Evolutionary conservation across 495 filamentous ascomycete genomes (phyloP).

Genomic region (Aspergillus funiculosus): DNA sequence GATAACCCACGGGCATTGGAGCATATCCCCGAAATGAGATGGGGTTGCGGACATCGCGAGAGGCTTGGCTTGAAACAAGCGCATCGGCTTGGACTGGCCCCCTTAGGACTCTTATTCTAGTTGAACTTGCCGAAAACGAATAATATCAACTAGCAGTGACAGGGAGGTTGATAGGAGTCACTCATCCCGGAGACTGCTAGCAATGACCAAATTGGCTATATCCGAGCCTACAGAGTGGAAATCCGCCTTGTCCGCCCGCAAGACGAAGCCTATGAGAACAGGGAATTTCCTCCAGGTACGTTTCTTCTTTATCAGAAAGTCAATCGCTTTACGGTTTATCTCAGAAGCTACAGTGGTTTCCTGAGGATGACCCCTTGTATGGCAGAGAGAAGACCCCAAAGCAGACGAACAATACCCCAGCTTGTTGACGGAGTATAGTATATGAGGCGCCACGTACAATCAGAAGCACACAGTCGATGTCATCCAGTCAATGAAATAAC

Average conservation of each 20-base stretch:
- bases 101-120: slow-evolving; percentile 4
- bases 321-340: slow-evolving; percentile 7
- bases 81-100: slow-evolving; percentile 11
- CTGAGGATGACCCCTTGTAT: background rate
- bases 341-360: slow-evolving; percentile 4
- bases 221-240: no score
- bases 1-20: slow-evolving; percentile 22
- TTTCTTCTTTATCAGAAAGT: background rate
- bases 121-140: slow-evolving; percentile 4
- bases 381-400: background rate
- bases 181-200: slow-evolving; percentile 6
- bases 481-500: background rate
- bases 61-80: slow-evolving; percentile 20
- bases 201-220: background rate
- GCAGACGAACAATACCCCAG: no score
- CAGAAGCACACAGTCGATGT: no score
- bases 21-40: slow-evolving; percentile 23
- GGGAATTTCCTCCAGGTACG: background rate
- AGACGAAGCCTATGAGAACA: background rate
- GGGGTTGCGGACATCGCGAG: slow-evolving; percentile 14
- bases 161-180: slow-evolving; percentile 7
- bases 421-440: no score
- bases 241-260: no score
- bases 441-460: no score
- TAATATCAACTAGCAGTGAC: slow-evolving; percentile 1